Base-by-base conservation (phyloP, 1,284 basidiomycete genomes). In the Ustilago nuda region DNA sequence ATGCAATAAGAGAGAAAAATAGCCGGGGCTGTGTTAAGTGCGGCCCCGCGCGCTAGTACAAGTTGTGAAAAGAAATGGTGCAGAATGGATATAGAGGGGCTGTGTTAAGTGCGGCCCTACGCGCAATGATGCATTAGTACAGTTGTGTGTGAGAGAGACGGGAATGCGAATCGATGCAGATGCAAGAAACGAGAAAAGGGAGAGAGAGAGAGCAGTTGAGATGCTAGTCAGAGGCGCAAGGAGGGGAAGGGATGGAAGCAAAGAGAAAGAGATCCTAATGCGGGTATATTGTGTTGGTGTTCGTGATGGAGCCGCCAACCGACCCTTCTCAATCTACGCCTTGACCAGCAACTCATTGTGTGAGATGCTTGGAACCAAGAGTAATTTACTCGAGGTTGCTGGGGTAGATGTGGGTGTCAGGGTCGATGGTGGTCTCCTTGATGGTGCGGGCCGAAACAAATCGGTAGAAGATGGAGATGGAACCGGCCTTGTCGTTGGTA, bases 401-500 rank as follows among this genome's bases (percentile, higher is more conserved):
- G 23, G 83, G 84, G 75, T 85, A 85, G 45, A 79, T 60, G 76
- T 78, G 78, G 48, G 76, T 72, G 35, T 72, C 39, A 33, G 79
- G 78, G 65, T 82, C 77, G 61, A 83, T 75, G 56, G 81, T 81
- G 86, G 92, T 94, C 89, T 99, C 96, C 89, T 98, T 99, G 89
- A 99, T 95, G 78, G 92, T 94, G 82, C 96, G 90, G 54, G 93
- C 91, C 63, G 92, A 94, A 63, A 87, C 80, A 61, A 87, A 86
- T 43, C 84, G 83, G 77, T 81, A 84, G 72, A 85, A 95, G 85
- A 98, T 93, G 81, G 89, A 91, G 78, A 95, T 92, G 76, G 92
- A 94, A 15, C 96, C 96, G 0, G 94, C 93, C 89, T 98, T 99
- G 88, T 99, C 97, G 88, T 98, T 98, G 75, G 97, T 99, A 35